Conservation (phyloP, 2,329 filamentous ascomycete species). For the Alternaria atra region DNA sequence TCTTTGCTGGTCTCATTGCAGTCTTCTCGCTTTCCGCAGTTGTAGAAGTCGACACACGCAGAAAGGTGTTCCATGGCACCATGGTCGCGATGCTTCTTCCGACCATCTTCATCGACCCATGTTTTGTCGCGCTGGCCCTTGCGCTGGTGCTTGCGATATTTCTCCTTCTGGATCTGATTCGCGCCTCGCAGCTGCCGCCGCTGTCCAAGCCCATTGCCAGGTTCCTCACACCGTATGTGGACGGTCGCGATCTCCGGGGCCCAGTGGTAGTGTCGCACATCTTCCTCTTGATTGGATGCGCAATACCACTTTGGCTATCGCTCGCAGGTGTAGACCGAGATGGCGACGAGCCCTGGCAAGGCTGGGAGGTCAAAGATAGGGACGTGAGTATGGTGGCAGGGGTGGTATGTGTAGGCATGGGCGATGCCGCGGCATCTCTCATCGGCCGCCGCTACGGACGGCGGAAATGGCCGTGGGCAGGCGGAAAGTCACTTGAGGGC, state of each 20-base stretch:
- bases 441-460: conserved; percentile 87
- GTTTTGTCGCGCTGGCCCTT: conserved; percentile 83
- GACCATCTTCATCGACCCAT: conserved; percentile 84
- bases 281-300: conserved; percentile 92
- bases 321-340: conserved; percentile 73
- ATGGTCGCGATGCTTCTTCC: conserved; percentile 97
- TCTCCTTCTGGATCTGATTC: conserved; percentile 84
- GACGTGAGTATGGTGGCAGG: conserved; percentile 92
- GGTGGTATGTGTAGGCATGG: conserved; percentile 92
- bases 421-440: conserved; percentile 90
- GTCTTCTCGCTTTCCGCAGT: conserved; percentile 78
- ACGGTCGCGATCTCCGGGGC: conserved; percentile 89
- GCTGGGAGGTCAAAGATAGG: conserved; percentile 76
- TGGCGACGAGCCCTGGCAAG: conserved; percentile 65
- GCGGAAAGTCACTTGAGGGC: conserved; percentile 94
- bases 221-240: conserved; percentile 93
- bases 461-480: conserved; percentile 94
- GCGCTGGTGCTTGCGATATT: conserved; percentile 82
- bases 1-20: conserved; percentile 74
- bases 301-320: conserved; percentile 90
- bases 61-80: conserved; percentile 98
- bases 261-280: conserved; percentile 97
- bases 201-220: conserved; percentile 83
- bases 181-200: conserved; percentile 90
- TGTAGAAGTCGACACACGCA: conserved; percentile 92